phyloP scores from a whole-genome alignment of 2,329 filamentous ascomycete genomes.

The Apiospora arundinis region DNA sequence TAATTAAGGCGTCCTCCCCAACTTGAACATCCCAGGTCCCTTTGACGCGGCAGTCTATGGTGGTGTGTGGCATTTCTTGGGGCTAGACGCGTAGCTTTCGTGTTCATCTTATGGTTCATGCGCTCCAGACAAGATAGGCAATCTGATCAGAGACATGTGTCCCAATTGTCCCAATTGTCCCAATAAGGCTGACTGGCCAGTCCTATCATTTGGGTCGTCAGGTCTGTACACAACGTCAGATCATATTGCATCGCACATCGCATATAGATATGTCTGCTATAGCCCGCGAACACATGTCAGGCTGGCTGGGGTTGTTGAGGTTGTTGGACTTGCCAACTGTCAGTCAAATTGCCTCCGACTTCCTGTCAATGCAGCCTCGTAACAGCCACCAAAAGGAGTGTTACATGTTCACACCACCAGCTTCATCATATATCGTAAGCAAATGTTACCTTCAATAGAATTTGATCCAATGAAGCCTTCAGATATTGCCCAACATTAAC shows the following conservation, averaged over 20 bases:
- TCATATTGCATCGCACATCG: not conserved
- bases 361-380: slow-evolving; percentile 13
- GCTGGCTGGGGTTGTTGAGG: not conserved
- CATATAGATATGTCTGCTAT: not conserved
- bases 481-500: not conserved
- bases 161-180: slow-evolving; percentile 5
- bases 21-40: not conserved
- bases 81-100: slow-evolving; percentile 10
- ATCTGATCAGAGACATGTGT: not conserved
- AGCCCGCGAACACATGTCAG: not conserved
- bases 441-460: slow-evolving; percentile 12
- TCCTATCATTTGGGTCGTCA: not conserved
- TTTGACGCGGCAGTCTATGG: not conserved
- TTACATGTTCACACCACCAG: slow-evolving; percentile 15
- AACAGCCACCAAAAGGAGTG: slow-evolving; percentile 10
- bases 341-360: slow-evolving; percentile 4
- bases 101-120: slow-evolving; percentile 9
- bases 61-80: not conserved
- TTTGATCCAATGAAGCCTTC: not conserved
- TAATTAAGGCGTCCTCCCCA: not conserved
- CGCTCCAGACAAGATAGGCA: not conserved
- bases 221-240: not conserved
- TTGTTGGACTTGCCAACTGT: not conserved
- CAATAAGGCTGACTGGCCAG: not conserved
- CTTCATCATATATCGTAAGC: not conserved